phyloP scores from a whole-genome alignment of 257 asterid species.

The Solanum ossicruentum region DNA sequence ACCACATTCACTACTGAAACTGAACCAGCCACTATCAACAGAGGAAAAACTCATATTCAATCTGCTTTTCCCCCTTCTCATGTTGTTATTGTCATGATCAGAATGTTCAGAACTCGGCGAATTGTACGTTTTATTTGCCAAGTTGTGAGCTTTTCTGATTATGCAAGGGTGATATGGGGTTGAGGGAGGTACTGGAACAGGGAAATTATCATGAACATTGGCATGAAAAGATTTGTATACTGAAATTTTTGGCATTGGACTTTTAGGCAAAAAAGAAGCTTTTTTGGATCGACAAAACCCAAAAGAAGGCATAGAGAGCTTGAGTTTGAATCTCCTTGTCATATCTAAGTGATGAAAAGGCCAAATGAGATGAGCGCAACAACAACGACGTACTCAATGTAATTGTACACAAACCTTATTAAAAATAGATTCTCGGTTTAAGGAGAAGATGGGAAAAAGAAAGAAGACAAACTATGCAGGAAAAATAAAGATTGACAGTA shows the following conservation, averaged over 20 bases:
- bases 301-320: slow-evolving; percentile 12
- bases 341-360: background rate
- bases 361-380: background rate
- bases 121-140: slow-evolving; percentile 3
- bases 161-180: slow-evolving; percentile 19
- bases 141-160: background rate
- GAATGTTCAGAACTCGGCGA: slow-evolving; percentile 25
- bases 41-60: slow-evolving; percentile 14
- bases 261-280: slow-evolving; percentile 8
- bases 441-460: background rate
- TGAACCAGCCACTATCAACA: slow-evolving; percentile 3
- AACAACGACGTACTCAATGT: background rate
- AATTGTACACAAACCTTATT: background rate
- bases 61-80: background rate
- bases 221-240: slow-evolving; percentile 7
- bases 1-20: slow-evolving; percentile 5
- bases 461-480: too few relatives aligned
- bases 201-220: slow-evolving; percentile 19
- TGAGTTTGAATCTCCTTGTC: slow-evolving; percentile 21
- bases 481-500: background rate
- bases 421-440: background rate
- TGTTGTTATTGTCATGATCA: slow-evolving; percentile 1
- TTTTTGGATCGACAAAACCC: slow-evolving; percentile 22
- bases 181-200: slow-evolving; percentile 38
- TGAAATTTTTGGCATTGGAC: slow-evolving; percentile 14